Evolutionary conservation across 2,329 filamentous ascomycete genomes (phyloP), one percentile per base, ranked within the genome.

Genomic region (Talaromyces pinophilus): DNA sequence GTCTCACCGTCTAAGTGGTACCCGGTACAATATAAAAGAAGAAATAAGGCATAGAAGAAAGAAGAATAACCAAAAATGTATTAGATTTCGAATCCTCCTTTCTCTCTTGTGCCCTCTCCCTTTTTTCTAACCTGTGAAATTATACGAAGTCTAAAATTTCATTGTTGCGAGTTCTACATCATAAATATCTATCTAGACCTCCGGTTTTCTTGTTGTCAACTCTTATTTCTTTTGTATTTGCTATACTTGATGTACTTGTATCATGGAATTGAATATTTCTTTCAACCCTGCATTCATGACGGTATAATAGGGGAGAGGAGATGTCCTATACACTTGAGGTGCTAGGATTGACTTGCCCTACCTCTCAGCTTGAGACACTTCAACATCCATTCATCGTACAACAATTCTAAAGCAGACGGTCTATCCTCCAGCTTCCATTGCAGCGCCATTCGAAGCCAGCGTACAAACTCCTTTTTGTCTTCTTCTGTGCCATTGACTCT

Each of bases 1-100:
- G 94, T 74, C 87, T 99, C 78, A 92, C 90, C 80, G 92, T 97
- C 87, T 99, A 96, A 87, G 42, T 62, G 13, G 57, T 44, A 19
- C 8, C 10, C 22, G 13, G 25, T 40, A 30, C 60, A 25, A 62
- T 25, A 62, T 22, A 48, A 62, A 33, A 50, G 30, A 35, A 59
- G 40, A 42, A 59, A n/a, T 38, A 64, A 59, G 28, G 25, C 35
- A 61, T 54, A 35, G 22, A 52, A 42, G 30, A 64, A 22, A 35
- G 25, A 52, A 54, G 35, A 17, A 44, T n/a, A 28, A 25, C 7
- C 13, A 44, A 60, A 59, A 28, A 59, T 44, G 57, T 46, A 46
- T 38, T 57, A 57, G 54, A 57, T 46, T 30, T 50, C n/a, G 25
- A 25, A 54, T 19, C 22, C 28, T 19, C 11, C 22, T 54, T 40